Conservation (phyloP, 352 stramenopile genomes). For the Globisporangium polare region DNA sequence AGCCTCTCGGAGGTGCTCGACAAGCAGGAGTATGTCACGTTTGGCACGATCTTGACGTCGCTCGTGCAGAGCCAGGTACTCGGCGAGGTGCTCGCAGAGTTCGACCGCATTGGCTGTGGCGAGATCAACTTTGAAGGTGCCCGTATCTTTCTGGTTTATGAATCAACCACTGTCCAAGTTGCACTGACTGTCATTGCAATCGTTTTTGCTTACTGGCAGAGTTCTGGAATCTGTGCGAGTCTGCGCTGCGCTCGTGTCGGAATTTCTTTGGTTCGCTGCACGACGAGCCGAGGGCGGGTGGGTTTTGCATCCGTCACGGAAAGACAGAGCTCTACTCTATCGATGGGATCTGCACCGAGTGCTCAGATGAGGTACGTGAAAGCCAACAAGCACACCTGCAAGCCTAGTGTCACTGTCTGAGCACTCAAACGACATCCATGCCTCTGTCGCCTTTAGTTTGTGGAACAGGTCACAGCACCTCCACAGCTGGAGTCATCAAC, state of each 20-base stretch:
- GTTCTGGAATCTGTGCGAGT: conserved; percentile 41
- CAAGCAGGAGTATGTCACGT: conserved; percentile 19
- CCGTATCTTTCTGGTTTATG: background rate
- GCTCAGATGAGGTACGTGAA: conserved; percentile 48
- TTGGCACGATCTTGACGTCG: conserved; percentile 26
- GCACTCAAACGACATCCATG: no score
- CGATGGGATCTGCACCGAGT: conserved; percentile 49
- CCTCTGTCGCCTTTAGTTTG: background rate
- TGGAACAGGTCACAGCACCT: background rate
- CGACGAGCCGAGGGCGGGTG: conserved; percentile 35
- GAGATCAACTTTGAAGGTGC: conserved; percentile 61
- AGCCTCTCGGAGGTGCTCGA: conserved; percentile 23
- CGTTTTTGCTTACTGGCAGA: conserved; percentile 19
- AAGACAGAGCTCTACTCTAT: conserved; percentile 29
- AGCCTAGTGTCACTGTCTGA: no score
- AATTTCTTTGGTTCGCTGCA: conserved; percentile 22
- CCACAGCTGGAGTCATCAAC: background rate
- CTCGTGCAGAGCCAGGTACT: conserved; percentile 47
- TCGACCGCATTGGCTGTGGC: conserved; percentile 47
- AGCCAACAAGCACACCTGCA: no score
- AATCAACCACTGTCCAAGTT: background rate
- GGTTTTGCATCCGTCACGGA: conserved; percentile 63
- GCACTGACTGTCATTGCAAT: background rate
- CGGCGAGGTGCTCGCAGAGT: conserved; percentile 31
- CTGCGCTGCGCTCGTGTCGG: conserved; percentile 29